A percentile compares a stretch with the other conserved stretches of the same genome.
phyloP scores from a whole-genome alignment of 2,329 filamentous ascomycete species.

The Phialophora verrucosa region DNA sequence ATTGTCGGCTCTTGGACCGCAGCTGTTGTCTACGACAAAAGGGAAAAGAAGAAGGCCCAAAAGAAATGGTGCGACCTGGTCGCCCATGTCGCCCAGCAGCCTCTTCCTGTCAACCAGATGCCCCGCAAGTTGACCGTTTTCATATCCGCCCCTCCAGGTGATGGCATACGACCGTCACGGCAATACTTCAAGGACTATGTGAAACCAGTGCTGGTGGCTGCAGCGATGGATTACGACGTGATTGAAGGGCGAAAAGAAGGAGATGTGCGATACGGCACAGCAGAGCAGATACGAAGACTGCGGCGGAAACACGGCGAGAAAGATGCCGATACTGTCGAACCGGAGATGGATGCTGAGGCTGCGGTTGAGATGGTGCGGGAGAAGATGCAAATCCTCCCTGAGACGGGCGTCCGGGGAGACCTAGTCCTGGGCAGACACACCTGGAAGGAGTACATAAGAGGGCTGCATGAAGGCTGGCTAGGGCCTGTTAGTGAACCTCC shows the following conservation, averaged over 20 bases:
- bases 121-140: constrained; percentile 86
- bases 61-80: constrained; percentile 86
- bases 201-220: constrained; percentile 88
- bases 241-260: constrained; percentile 90
- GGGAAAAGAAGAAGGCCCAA: constrained; percentile 83
- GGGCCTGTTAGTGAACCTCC: constrained; percentile 74
- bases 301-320: constrained; percentile 67
- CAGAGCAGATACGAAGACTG: constrained; percentile 77
- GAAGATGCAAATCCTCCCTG: constrained; percentile 71
- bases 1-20: constrained; percentile 77
- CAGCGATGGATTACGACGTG: constrained; percentile 94
- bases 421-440: constrained; percentile 87
- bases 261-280: constrained; percentile 85
- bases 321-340: constrained; percentile 49
- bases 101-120: constrained; percentile 72
- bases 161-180: constrained; percentile 81
- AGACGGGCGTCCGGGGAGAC: constrained; percentile 77
- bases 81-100: constrained; percentile 79
- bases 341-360: constrained; percentile 62
- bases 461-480: constrained; percentile 94
- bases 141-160: constrained; percentile 82
- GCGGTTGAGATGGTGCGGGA: constrained; percentile 68
- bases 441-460: constrained; percentile 96
- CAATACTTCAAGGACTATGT: constrained; percentile 96
- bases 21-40: constrained; percentile 88